Percentiles rank a stretch among this genome's conserved stretches.
phyloP scores from a whole-genome alignment of 805 yeast species.

The Candida khao-thaluensis region DNA sequence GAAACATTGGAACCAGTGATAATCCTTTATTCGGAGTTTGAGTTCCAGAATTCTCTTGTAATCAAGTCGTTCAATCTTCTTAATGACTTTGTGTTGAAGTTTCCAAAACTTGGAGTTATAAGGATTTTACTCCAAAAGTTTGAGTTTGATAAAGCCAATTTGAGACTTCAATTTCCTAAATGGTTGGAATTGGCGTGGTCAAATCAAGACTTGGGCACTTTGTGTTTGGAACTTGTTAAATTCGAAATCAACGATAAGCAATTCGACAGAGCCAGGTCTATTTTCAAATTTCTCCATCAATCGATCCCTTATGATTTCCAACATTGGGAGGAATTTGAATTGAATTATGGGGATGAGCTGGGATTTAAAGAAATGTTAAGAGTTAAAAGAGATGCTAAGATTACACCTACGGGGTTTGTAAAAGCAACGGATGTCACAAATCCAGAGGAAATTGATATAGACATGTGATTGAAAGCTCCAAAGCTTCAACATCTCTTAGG shows the following conservation, averaged over 20 bases:
- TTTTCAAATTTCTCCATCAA: slow-evolving; percentile 44
- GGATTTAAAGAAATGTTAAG: slow-evolving; percentile 74
- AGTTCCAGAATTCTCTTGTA: slow-evolving; percentile 52
- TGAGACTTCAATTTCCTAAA: slow-evolving; percentile 10
- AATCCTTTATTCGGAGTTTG: slow-evolving; percentile 60
- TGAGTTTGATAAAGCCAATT: slow-evolving; percentile 8
- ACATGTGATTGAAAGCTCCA: slow-evolving; percentile 42
- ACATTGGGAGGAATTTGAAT: slow-evolving; percentile 74
- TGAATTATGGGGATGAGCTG: slow-evolving; percentile 65
- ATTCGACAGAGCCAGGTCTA: slow-evolving; percentile 57
- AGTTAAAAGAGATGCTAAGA: slow-evolving; percentile 45
- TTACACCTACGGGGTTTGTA: slow-evolving; percentile 50
- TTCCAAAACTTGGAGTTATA: slow-evolving; percentile 9
- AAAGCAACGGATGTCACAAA: slow-evolving; percentile 37
- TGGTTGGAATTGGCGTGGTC: slow-evolving; percentile 30
- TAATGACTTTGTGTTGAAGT: slow-evolving; percentile 15
- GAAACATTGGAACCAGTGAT: slow-evolving; percentile 47
- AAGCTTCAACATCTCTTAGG: not conserved
- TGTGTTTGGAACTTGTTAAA: slow-evolving; percentile 45
- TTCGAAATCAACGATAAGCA: slow-evolving; percentile 58
- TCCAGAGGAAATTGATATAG: slow-evolving; percentile 63
- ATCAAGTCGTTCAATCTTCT: slow-evolving; percentile 41
- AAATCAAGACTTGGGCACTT: slow-evolving; percentile 28
- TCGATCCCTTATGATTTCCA: slow-evolving; percentile 19
- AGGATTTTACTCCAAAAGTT: slow-evolving; percentile 6